Evolutionary conservation across 2,329 filamentous ascomycete species (phyloP), one percentile per base, ranked within the genome.

Genomic region (Acephala macrosclerotiorum): DNA sequence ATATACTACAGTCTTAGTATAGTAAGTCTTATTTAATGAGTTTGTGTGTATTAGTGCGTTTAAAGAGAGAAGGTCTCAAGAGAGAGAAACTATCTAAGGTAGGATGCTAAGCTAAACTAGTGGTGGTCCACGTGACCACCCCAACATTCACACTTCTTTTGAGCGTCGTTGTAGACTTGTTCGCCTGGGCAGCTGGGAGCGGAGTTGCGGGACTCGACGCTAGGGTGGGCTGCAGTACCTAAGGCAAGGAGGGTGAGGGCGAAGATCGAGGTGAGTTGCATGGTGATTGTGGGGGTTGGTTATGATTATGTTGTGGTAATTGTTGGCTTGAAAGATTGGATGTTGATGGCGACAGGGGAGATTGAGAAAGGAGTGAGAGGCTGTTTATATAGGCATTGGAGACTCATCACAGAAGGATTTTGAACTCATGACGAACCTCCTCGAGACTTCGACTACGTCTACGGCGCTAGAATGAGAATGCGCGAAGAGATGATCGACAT

Each of bases 241-340:
- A 58, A 4, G 14, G 55, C 55, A 12, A 58, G 11, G 7, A 58
- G 29, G n/a, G 55, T 33, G 33, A 58, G 16, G 20, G 55, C 38
- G 33, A 58, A 33, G 55, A 58, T 40, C 18, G 35, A 14, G 20
- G 55, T 58, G 55, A 58, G 55, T 40, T 58, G 55, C 55, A 58
- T 58, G 14, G 11, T 58, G 55, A 22, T 35, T n/a, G n/a, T n/a
- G n/a, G n/a, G 8, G 7, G 22, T 56, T 29, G 26, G 16, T 29
- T 55, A 33, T 55, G 12, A 42, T 42, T 42, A 42, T 42, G 29
- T 33, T 33, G 29, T 33, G 29, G 4, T 33, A 5, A 33, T 33
- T 33, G 29, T n/a, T 33, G 29, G 29, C 12, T 42, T 42, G 38
- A 42, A 42, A 42, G 38, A 16, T 42, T 42, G 38, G 14, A 42